These are phyloP conservation scores for Hypoxylon rubiginosum DNA, from an alignment of 2,329 filamentous ascomycete species.

Conservation along the genomic window DNA sequence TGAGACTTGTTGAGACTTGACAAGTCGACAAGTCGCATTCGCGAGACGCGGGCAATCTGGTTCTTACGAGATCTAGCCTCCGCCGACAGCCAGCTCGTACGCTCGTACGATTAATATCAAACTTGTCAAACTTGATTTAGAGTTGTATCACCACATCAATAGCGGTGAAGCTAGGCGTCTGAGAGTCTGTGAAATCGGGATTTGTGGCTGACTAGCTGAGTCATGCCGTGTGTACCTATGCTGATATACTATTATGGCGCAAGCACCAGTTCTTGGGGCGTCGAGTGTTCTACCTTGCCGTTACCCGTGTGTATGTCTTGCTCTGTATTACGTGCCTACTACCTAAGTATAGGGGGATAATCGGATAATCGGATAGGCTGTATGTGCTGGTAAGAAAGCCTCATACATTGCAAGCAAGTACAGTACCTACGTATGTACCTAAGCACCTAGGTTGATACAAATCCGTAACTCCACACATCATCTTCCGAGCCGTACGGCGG, in stretches of 20 bases:
- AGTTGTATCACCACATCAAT: neutral
- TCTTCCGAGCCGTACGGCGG: constrained; percentile 18
- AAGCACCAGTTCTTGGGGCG: neutral
- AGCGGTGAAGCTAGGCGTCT: constrained; percentile 19
- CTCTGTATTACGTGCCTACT: neutral
- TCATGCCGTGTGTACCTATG: constrained; percentile 13
- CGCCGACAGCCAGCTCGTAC: too few species aligned
- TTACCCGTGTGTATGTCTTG: constrained; percentile 2
- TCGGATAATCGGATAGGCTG: constrained; percentile 2
- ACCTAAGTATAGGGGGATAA: neutral
- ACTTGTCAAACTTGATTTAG: neutral
- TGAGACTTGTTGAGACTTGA: neutral
- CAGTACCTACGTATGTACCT: too few species aligned
- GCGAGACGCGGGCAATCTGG: neutral
- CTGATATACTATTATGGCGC: neutral
- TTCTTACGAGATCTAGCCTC: neutral
- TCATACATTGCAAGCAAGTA: too few species aligned
- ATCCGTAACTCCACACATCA: constrained; percentile 9
- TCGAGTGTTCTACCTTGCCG: neutral
- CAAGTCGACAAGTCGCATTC: neutral
- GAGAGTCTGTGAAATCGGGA: neutral
- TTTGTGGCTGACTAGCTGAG: constrained; percentile 26
- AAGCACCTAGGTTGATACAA: neutral
- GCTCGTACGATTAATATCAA: constrained; percentile 11
- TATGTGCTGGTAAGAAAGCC: neutral